phyloP scores from a whole-genome alignment of 768 basidiomycete genomes.

The Kondoa malvinella region DNA sequence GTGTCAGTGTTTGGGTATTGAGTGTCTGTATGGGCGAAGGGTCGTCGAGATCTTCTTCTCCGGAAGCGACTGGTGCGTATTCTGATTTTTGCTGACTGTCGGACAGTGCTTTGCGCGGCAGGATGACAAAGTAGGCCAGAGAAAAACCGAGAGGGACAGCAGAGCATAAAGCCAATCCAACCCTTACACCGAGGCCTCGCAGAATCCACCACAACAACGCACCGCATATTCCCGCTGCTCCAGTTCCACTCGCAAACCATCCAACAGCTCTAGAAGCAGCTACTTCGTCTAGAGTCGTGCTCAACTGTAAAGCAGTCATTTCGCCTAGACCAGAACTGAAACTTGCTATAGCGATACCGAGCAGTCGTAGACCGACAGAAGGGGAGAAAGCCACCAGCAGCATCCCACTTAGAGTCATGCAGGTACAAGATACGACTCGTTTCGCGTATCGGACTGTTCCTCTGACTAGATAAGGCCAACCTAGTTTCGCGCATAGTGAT shows the following conservation, averaged over 20 bases:
- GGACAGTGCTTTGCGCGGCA: conserved; percentile 38
- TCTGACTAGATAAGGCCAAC: conserved; percentile 69
- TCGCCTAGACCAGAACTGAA: conserved; percentile 89
- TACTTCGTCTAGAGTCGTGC: conserved; percentile 35
- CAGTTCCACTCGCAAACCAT: conserved; percentile 87
- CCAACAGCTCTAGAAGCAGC: conserved; percentile 69
- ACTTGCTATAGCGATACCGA: conserved; percentile 67
- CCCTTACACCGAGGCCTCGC: conserved; percentile 60
- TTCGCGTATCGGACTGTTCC: conserved; percentile 66
- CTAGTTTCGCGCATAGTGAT: conserved; percentile 65
- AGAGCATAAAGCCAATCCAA: conserved; percentile 66
- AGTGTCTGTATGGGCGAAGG: conserved; percentile 7
- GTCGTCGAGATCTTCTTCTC: conserved; percentile 27
- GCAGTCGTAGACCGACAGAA: conserved; percentile 47
- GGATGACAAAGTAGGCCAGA: conserved; percentile 54
- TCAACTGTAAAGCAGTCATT: conserved; percentile 73
- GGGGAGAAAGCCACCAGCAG: conserved; percentile 61
- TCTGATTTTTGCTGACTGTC: not conserved
- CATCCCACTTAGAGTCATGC: conserved; percentile 66
- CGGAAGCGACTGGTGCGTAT: not conserved
- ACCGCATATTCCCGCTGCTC: conserved; percentile 80
- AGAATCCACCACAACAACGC: conserved; percentile 92
- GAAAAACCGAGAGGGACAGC: conserved; percentile 72
- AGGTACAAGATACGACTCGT: conserved; percentile 57
- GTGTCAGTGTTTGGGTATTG: too few species aligned